Evolutionary conservation across 2,329 filamentous ascomycete genomes (phyloP).

Genomic region (Ilyonectria destructans): DNA sequence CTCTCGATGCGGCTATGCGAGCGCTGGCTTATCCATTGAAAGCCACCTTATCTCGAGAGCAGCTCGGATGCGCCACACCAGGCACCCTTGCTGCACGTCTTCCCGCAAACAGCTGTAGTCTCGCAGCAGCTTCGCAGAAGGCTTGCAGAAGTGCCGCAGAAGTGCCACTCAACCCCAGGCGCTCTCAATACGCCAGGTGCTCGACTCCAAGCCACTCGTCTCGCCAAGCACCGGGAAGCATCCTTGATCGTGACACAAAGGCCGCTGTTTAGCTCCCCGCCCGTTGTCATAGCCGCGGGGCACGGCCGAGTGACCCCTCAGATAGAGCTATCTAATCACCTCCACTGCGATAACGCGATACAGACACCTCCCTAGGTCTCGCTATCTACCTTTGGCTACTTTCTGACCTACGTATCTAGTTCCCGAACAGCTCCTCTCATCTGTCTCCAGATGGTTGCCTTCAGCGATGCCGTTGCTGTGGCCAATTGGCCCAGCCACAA

Average conservation of each 20-base stretch:
- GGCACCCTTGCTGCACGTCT: slow-evolving; percentile 22
- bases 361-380: slow-evolving; percentile 13
- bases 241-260: slow-evolving; percentile 12
- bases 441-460: slow-evolving; percentile 11
- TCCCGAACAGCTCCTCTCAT: slow-evolving; percentile 13
- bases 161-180: slow-evolving; percentile 5
- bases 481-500: slow-evolving; percentile 30
- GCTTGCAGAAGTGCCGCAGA: slow-evolving; percentile 17
- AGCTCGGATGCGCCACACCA: slow-evolving; percentile 19
- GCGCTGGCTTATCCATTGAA: slow-evolving; percentile 25
- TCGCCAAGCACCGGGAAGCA: background rate
- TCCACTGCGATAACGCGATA: slow-evolving; percentile 11
- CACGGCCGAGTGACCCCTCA: slow-evolving; percentile 20
- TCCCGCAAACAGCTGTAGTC: slow-evolving; percentile 26
- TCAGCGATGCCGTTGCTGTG: slow-evolving; percentile 10
- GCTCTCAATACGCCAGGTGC: slow-evolving; percentile 15
- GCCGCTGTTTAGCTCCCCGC: background rate
- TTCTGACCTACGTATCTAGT: slow-evolving; percentile 21
- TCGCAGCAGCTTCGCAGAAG: slow-evolving; percentile 27
- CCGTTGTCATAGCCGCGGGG: slow-evolving; percentile 7
- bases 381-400: slow-evolving; percentile 21
- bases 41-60: slow-evolving; percentile 7
- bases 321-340: slow-evolving; percentile 5
- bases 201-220: slow-evolving; percentile 32
- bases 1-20: slow-evolving; percentile 36